Evolutionary conservation across 169 alveolate species (phyloP), one percentile per base, ranked within the genome.

Genomic region (Cystoisospora suis): DNA sequence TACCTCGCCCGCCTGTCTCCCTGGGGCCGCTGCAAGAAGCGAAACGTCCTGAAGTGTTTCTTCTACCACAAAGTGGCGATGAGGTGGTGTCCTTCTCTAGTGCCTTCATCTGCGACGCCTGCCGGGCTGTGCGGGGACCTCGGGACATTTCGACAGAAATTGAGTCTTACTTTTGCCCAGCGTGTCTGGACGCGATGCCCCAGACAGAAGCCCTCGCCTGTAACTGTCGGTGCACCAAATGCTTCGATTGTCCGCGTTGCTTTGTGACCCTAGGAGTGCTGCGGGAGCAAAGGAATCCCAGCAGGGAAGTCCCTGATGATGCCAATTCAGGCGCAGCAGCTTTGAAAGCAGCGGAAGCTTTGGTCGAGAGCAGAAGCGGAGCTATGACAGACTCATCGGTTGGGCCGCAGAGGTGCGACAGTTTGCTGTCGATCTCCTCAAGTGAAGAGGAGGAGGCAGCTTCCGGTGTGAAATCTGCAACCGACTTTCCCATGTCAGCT

Each of bases 331-430:
- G 29, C 42, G 75, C 20, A 20, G 75, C 75, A 20, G 75, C 15
- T 6, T 15, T 17, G 7, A 29, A 20, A 5, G 75, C 15, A 20
- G 75, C 75, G 6, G 75, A 72, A 38, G 56, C 83, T 29, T 53
- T 72, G 32, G 86, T 58, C 23, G 86, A 17, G 17, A 3, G 40
- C 75, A 36, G 29, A 44, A 44, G 77, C 77, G 72, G 40, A 2
- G 72, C 72, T 1, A 29, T 34, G 72, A 58, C 29, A 27, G n/a
- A n/a, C n/a, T n/a, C n/a, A n/a, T n/a, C n/a, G n/a, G 45, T 65
- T 20, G 77, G 77, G 5, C 91, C 91, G 44, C 86, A 86, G 91
- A 70, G 91, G 44, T 86, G 91, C 91, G 91, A 86, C 75, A 86
- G 91, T 86, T 38, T 86, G 85, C 58, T 86, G 59, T 86, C 91